Evolutionary conservation across 164 flowering plant genomes (phyloP).

Genomic region (Taxillus chinensis): DNA sequence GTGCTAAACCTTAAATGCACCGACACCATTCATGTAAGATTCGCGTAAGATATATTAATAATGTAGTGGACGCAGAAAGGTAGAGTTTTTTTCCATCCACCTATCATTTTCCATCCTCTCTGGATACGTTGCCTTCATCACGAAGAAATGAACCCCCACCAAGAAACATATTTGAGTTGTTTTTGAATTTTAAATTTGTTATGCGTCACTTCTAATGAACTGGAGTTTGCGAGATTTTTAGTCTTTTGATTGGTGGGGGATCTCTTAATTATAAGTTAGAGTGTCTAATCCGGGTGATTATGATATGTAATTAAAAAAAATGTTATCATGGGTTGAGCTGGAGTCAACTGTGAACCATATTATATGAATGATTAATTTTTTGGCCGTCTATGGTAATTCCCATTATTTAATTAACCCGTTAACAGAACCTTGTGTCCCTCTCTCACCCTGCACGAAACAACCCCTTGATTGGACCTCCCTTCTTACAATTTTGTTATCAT

Average conservation of each 20-base stretch:
- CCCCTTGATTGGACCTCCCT: not conserved
- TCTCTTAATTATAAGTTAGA: not conserved
- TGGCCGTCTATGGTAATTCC: constrained; percentile 14
- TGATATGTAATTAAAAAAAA: not conserved
- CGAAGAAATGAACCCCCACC: not conserved
- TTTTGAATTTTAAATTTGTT: not conserved
- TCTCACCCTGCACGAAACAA: constrained; percentile 7
- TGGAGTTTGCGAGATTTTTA: not conserved
- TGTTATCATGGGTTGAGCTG: constrained; percentile 7
- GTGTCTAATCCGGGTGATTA: constrained; percentile 23
- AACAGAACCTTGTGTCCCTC: constrained; percentile 20
- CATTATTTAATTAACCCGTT: constrained; percentile 6
- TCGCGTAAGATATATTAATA: constrained; percentile 10
- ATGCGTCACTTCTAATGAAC: constrained; percentile 14
- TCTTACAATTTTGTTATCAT: not conserved
- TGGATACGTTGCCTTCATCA: not conserved
- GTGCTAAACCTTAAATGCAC: constrained; percentile 12
- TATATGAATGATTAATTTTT: constrained; percentile 1
- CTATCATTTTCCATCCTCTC: not conserved
- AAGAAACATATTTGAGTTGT: not conserved
- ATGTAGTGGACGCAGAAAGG: not conserved
- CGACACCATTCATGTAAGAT: not conserved
- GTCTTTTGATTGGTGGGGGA: constrained; percentile 11
- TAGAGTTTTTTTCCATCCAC: not conserved
- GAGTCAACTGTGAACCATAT: constrained; percentile 17